A percentile compares a stretch with the other conserved stretches of the same genome.
Conservation (phyloP, 345 rosid species). For the Tarenaya hassleriana region DNA sequence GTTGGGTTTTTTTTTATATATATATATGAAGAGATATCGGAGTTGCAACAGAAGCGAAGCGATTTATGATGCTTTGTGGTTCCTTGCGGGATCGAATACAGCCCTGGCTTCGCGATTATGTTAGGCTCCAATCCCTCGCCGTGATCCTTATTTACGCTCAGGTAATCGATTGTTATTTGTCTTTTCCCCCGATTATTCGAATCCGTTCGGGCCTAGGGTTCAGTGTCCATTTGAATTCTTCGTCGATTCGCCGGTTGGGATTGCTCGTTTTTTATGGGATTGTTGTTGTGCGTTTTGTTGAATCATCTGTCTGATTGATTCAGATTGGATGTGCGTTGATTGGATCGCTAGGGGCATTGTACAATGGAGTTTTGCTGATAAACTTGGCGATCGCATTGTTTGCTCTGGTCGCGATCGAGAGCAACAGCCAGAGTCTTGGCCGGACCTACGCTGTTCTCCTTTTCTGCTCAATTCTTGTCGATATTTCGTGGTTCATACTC, state of each 20-base stretch:
- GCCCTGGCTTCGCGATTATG: conserved; percentile 63
- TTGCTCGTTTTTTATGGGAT: conserved; percentile 1
- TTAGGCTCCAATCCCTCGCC: conserved; percentile 57
- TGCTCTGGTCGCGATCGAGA: conserved; percentile 83
- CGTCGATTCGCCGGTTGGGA: conserved; percentile 1
- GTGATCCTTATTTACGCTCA: conserved; percentile 74
- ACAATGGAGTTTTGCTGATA: conserved; percentile 70
- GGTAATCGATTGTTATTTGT: conserved; percentile 26
- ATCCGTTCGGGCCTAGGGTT: conserved; percentile 21
- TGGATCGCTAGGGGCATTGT: conserved; percentile 82
- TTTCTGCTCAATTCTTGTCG: conserved; percentile 56
- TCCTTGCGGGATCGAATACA: conserved; percentile 45
- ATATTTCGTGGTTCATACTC: conserved; percentile 63
- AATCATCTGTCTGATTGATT: background rate
- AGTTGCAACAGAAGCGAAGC: conserved; percentile 12
- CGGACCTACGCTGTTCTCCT: conserved; percentile 81
- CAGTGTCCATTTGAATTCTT: background rate
- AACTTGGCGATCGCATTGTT: conserved; percentile 71
- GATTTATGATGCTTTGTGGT: conserved; percentile 32
- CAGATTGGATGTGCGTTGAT: conserved; percentile 82
- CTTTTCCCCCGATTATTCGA: background rate
- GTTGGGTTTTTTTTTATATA: background rate
- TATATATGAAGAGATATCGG: conserved; percentile 15
- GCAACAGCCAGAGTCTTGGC: conserved; percentile 71
- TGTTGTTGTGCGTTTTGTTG: background rate